Base-by-base conservation (phyloP, 768 basidiomycete genomes). In the Pisolithus microcarpus region DNA sequence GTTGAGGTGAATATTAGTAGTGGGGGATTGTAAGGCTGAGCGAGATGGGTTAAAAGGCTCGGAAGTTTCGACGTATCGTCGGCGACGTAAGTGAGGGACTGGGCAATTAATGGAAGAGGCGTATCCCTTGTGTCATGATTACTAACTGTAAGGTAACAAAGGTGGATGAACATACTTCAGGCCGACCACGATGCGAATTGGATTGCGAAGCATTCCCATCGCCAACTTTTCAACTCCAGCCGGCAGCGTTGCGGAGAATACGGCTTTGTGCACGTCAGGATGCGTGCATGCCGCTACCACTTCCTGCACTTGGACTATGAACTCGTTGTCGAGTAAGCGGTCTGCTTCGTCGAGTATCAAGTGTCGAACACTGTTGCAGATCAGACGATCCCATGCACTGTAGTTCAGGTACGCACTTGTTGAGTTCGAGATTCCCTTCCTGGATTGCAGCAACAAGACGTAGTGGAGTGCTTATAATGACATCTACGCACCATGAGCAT, bases 241-340 rank as follows among this genome's bases (percentile, higher is more conserved):
- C 16, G 95, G 95, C 40, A 99, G 80, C 0, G 96, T 99, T 1
- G 96, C 96, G 58, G 91, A 93, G 66, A 98, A 92, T 18, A 97
- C 83, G 2, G 87, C 87, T 60, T 92, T 96, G 64, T 91, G 91
- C 1, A 93, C 55, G 2, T 71, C 66, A 3, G 79, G 65, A 62
- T 85, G 73, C 0, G 80, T 80, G 60, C 92, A 96, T 16, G 87
- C 79, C 2, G 78, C 79, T 11, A 94, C 69, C 48, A 98, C 84
- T 66, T 94, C 95, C 71, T 92, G 79, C 2, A 91, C 80, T 71
- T 98, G 95, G 9, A 79, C 72, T 49, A 91, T 70, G 67, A 99
- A 99, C 60, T 95, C 94, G 6, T 78, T 58, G 58, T 97, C 93
- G 21, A 98, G 74, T 61, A 99, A 80, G 28, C 93, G 82, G 63